Evolutionary conservation across 2,329 filamentous ascomycete species (phyloP).

Genomic region (Venturia nashicola): DNA sequence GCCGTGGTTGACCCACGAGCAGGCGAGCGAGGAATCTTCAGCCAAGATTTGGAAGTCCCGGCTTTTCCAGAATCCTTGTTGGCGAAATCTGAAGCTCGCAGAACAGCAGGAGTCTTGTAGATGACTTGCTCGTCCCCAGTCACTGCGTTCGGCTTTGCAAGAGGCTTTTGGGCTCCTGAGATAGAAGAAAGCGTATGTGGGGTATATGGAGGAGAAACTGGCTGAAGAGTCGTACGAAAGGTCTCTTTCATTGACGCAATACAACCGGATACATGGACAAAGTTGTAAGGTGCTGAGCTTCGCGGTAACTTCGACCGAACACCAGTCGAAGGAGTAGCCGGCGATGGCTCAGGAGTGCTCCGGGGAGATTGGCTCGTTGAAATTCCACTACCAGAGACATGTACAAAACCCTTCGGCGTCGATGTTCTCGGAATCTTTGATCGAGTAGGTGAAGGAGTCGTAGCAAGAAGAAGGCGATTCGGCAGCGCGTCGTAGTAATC

Average conservation of each 20-base stretch:
- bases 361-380: too few relatives aligned
- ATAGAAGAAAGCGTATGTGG: neutral
- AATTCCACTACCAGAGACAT: neutral
- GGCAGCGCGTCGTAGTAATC: neutral
- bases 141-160: neutral
- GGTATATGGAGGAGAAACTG: neutral
- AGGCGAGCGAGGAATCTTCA: neutral
- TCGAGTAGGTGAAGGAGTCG: neutral
- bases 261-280: neutral
- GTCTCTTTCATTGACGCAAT: neutral
- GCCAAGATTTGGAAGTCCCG: neutral
- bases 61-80: neutral
- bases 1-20: neutral
- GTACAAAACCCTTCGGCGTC: neutral
- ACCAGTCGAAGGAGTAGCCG: too few relatives aligned
- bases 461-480: neutral
- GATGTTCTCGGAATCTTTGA: neutral
- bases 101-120: neutral
- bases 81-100: neutral
- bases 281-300: too few relatives aligned
- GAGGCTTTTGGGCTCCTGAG: neutral
- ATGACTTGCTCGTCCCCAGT: neutral
- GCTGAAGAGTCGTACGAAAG: neutral
- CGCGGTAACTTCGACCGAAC: too few relatives aligned
- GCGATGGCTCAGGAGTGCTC: too few relatives aligned